Percentiles rank a stretch among this genome's conserved stretches.
These are phyloP conservation scores for Colletotrichum gigasporum DNA, from an alignment of 2,329 filamentous ascomycete species.

Conservation along the genomic window DNA sequence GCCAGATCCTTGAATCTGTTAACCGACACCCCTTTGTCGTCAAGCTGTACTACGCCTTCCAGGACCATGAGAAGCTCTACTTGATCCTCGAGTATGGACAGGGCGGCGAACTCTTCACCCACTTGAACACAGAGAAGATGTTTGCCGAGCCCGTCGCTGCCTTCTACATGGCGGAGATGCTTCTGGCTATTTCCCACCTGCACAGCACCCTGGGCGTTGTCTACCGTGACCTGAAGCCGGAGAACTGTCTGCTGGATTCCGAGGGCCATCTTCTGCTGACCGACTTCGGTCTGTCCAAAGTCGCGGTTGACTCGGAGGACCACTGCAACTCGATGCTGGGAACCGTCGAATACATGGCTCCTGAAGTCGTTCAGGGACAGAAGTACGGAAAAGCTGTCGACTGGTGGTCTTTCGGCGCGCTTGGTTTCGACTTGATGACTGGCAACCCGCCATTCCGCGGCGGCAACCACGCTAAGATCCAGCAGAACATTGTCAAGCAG, in stretches of 20 bases:
- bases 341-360: slow-evolving; percentile 99
- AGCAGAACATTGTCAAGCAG: slow-evolving; percentile 94
- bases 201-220: slow-evolving; percentile 93
- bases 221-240: slow-evolving; percentile 96
- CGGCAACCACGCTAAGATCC: slow-evolving; percentile 92
- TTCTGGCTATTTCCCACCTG: slow-evolving; percentile 91
- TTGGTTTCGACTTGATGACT: slow-evolving; percentile 92
- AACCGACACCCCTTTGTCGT: slow-evolving; percentile 98
- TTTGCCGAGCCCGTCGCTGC: slow-evolving; percentile 89
- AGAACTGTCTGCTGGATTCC: slow-evolving; percentile 93
- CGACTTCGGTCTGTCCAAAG: slow-evolving; percentile 97
- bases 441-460: slow-evolving; percentile 91
- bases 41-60: slow-evolving; percentile 97
- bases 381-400: slow-evolving; percentile 95
- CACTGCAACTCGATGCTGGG: slow-evolving; percentile 90
- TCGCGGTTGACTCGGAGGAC: slow-evolving; percentile 75
- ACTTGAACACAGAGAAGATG: slow-evolving; percentile 93
- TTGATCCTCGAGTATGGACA: slow-evolving; percentile 97
- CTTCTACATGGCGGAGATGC: slow-evolving; percentile 99
- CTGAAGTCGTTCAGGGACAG: slow-evolving; percentile 88
- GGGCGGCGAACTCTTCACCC: slow-evolving; percentile 96
- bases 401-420: slow-evolving; percentile 97
- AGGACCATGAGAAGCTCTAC: slow-evolving; percentile 97
- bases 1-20: slow-evolving; percentile 92
- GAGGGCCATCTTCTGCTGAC: slow-evolving; percentile 94